These are phyloP conservation scores for Apiotrichum akiyoshidainum DNA, from an alignment of 1,284 basidiomycete species.

Conservation along the genomic window DNA sequence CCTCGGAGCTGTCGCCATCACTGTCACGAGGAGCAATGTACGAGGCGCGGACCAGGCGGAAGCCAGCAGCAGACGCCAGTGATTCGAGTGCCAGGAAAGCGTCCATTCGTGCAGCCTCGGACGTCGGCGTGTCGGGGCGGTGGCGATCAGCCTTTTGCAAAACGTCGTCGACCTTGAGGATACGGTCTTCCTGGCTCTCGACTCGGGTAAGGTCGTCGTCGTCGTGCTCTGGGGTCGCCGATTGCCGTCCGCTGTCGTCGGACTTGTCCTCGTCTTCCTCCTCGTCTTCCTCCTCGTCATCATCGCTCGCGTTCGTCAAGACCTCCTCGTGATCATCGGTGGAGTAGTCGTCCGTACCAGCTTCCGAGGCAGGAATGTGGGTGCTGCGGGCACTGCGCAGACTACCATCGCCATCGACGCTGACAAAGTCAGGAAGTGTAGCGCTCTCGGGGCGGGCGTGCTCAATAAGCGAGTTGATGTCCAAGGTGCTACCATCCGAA, in stretches of 20 bases:
- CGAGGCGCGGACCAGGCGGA: slow-evolving; percentile 3
- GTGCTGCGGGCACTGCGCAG: background rate
- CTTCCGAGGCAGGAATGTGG: background rate
- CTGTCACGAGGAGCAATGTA: background rate
- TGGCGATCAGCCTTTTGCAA: background rate
- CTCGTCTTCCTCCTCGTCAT: background rate
- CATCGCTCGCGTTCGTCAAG: background rate
- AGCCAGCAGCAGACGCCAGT: background rate
- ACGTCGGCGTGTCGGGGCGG: background rate
- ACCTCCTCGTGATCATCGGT: slow-evolving; percentile 1
- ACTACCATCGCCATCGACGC: background rate
- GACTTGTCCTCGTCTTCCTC: background rate
- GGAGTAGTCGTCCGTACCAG: background rate
- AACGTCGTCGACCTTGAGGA: background rate
- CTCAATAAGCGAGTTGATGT: slow-evolving; percentile 4
- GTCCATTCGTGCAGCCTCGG: background rate
- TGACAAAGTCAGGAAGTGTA: slow-evolving; percentile 2
- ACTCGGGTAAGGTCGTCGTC: background rate
- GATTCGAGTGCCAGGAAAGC: slow-evolving; percentile 1
- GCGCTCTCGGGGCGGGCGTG: slow-evolving; percentile 2
- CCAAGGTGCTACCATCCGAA: background rate
- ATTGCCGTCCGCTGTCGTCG: background rate
- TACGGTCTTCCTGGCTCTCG: no score
- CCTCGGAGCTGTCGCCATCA: background rate
- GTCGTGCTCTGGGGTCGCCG: background rate